Evolutionary conservation across 345 rosid species (phyloP), one percentile per base, ranked within the genome.

Genomic region (Moricandia moricandioides): DNA sequence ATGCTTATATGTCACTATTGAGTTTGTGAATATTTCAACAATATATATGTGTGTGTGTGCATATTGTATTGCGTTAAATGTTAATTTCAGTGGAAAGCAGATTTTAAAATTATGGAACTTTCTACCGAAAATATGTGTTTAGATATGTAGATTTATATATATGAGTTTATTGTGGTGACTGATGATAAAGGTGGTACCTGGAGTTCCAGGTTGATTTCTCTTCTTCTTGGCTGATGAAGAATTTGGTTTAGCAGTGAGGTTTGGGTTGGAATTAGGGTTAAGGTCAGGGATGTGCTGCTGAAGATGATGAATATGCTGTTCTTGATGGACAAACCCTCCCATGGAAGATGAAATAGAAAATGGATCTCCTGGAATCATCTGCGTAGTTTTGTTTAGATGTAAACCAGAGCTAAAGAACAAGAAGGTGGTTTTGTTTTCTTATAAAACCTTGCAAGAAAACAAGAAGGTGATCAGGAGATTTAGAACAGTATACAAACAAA

Each of bases 151-250:
- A 39, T n/a, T n/a, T 3, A 43, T n/a, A 56, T 55, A 45, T 56
- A 45, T 21, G 45, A 9, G 43, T 43, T 33, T 45, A 9, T 13
- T 56, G 33, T 56, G n/a, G n/a, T 55, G 61, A 29, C 51, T 43
- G 5, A 2, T 43, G 5, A n/a, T 6, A 45, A 45, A n/a, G 52
- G 17, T 45, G 52, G 37, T 43, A 82, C 98, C 97, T 62, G 98
- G 98, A 27, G 88, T 94, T 70, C 98, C 97, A 10, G 98, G 98
- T 37, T 88, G 85, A 67, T 87, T 94, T 85, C 98, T 85, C 80
- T 86, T 89, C 91, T 86, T 94, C 79, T 88, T 89, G 74, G 85
- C 62, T 24, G 79, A 79, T 73, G 69, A 78, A 39, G 81, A 18
- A 72, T 51, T 72, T 51, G 78, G 78, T 73, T 78, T 78, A 62